These are phyloP conservation scores for Colletotrichum simmondsii DNA, from an alignment of 2,329 filamentous ascomycete genomes.

Conservation along the genomic window DNA sequence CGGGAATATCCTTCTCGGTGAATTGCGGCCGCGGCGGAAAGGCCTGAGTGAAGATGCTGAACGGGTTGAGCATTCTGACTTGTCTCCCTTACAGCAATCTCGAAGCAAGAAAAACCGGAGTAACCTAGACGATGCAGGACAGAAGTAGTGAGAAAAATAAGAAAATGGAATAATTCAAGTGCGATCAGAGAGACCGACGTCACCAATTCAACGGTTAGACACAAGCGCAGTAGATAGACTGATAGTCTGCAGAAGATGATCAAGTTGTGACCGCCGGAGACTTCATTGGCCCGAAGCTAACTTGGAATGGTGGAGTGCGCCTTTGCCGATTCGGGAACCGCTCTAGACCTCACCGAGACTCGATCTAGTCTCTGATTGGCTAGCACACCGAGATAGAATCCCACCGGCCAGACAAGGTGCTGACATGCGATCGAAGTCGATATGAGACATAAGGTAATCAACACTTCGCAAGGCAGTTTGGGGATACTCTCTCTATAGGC, in stretches of 20 bases:
- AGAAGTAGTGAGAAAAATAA: background rate
- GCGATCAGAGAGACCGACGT: background rate
- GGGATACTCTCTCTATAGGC: background rate
- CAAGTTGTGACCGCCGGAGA: background rate
- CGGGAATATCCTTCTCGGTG: constrained; percentile 52
- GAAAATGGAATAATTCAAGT: background rate
- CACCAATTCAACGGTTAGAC: background rate
- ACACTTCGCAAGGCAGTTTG: background rate
- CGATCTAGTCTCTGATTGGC: background rate
- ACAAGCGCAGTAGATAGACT: background rate
- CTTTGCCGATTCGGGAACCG: constrained; percentile 1
- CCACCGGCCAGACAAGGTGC: background rate
- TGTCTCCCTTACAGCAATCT: background rate
- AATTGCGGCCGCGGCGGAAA: constrained; percentile 51
- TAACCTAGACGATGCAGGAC: background rate
- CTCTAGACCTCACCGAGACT: background rate
- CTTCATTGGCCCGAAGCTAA: constrained; percentile 24
- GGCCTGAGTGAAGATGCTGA: constrained; percentile 36
- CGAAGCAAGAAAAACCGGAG: background rate
- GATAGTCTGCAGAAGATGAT: background rate
- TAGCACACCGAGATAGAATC: background rate
- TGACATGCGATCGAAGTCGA: background rate
- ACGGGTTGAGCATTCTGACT: constrained; percentile 27
- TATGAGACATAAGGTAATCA: too few relatives aligned
- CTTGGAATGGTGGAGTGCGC: constrained; percentile 20